Conservation (phyloP, 2,329 filamentous ascomycete species). For the Colletotrichum siamense region DNA sequence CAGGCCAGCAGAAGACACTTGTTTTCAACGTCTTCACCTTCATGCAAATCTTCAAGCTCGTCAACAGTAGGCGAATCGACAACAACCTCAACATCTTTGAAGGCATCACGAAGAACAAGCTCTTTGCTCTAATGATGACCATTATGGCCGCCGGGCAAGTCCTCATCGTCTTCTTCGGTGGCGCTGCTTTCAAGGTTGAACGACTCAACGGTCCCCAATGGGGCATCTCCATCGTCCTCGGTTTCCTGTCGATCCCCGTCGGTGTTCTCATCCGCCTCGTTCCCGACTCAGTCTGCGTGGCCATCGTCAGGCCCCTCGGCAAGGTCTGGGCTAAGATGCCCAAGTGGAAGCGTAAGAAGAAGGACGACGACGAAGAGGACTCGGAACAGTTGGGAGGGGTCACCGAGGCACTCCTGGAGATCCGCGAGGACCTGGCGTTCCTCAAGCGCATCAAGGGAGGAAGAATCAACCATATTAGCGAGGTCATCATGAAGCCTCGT, state of each 20-base stretch:
- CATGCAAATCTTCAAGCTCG: slow-evolving; percentile 84
- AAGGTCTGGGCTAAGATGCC: slow-evolving; percentile 20
- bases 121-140: slow-evolving; percentile 72
- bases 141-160: slow-evolving; percentile 76
- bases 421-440: slow-evolving; percentile 67
- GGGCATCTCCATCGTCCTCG: slow-evolving; percentile 72
- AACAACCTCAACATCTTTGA: slow-evolving; percentile 81
- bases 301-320: slow-evolving; percentile 25
- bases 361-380: slow-evolving; percentile 30
- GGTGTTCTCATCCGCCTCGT: slow-evolving; percentile 67
- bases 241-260: slow-evolving; percentile 69
- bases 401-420: slow-evolving; percentile 53
- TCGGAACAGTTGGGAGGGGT: slow-evolving; percentile 37
- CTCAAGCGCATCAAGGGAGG: slow-evolving; percentile 66
- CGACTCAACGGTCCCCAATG: slow-evolving; percentile 66
- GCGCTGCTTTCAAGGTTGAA: slow-evolving; percentile 61
- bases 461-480: slow-evolving; percentile 63
- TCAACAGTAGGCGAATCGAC: slow-evolving; percentile 77
- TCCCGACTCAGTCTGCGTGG: slow-evolving; percentile 18
- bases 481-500: slow-evolving; percentile 61
- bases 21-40: slow-evolving; percentile 87
- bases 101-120: slow-evolving; percentile 69
- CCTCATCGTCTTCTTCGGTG: slow-evolving; percentile 75
- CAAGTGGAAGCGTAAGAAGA: slow-evolving; percentile 22
- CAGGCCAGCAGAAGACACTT: slow-evolving; percentile 59